Evolutionary conservation across 257 asterid genomes (phyloP), one percentile per base, ranked within the genome.

Genomic region (Orobanche coerulescens): DNA sequence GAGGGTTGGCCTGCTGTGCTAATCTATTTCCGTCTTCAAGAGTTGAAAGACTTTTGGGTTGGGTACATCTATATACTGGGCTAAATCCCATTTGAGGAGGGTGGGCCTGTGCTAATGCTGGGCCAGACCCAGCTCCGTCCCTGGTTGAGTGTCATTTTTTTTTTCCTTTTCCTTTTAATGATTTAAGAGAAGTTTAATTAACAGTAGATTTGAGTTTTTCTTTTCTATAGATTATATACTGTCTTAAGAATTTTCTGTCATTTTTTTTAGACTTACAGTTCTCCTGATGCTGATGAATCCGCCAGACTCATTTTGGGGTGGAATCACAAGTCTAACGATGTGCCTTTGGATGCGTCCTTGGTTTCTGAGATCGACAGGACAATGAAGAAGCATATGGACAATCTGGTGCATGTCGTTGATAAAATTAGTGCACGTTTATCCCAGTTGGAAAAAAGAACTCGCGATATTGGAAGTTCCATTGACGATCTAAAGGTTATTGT

Each of bases 301-400:
- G 75, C 84, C 62, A 89, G 77, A 62, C 82, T 71, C 69, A 56
- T 53, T 58, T 63, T 73, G 79, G 85, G 79, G 80, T 81, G 83
- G 79, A 87, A 80, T 74, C 75, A 47, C 47, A 80, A 62, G 15
- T 66, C 75, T 16, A 67, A 69, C 55, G 80, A 78, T 75, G 72
- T 72, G 6, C 55, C 79, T 57, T 57, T 72, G 70, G 76, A 87
- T 65, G 72, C 61, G 16, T 51, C 75, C 46, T 61, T 80, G 73
- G 71, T 87, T 64, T 81, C 94, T 20, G 96, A 89, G 82, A 81
- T 93, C 73, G 95, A 89, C 74, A 82, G 73, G 62, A 76, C 80
- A 40, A 71, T 93, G 94, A 87, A 84, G 74, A 89, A 83, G 73
- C 76, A 93, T 75, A 79, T 80, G 71, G 96, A 93, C 70, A 81